phyloP scores from a whole-genome alignment of 1,139 yeast species.

The Debaryomycetaceae sp. region DNA sequence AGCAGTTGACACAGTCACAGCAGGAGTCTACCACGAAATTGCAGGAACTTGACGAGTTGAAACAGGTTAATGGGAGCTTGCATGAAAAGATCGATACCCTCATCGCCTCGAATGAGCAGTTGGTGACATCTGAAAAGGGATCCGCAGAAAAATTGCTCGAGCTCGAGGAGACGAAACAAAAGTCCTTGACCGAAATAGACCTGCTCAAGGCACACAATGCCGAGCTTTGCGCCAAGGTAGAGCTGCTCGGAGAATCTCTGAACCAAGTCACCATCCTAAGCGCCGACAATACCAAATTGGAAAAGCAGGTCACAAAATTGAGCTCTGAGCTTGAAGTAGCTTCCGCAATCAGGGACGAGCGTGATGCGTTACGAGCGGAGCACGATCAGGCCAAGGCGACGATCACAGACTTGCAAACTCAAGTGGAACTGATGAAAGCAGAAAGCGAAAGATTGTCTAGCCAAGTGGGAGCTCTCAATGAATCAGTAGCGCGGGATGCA shows the following conservation, averaged over 20 bases:
- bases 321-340: too few relatives aligned
- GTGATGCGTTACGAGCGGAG: background rate
- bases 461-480: background rate
- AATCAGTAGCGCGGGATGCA: background rate
- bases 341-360: background rate
- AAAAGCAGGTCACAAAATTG: too few relatives aligned
- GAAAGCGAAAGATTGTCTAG: background rate
- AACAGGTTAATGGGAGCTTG: too few relatives aligned
- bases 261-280: too few relatives aligned
- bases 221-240: too few relatives aligned
- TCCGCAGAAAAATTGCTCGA: conserved; percentile 4
- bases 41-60: conserved; percentile 6
- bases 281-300: too few relatives aligned
- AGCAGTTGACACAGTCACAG: conserved; percentile 6
- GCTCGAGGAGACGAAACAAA: conserved; percentile 7
- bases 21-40: conserved; percentile 5
- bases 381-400: too few relatives aligned
- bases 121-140: conserved; percentile 2
- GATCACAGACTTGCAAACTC: too few relatives aligned
- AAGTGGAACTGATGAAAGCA: background rate
- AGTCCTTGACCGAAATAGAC: conserved; percentile 9
- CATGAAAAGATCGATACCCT: too few relatives aligned
- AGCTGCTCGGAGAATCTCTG: too few relatives aligned
- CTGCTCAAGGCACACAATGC: conserved; percentile 11
- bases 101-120: conserved; percentile 8